These are phyloP conservation scores for Sporopachydermia cereana DNA, from an alignment of 1,139 yeast species.

Conservation along the genomic window DNA sequence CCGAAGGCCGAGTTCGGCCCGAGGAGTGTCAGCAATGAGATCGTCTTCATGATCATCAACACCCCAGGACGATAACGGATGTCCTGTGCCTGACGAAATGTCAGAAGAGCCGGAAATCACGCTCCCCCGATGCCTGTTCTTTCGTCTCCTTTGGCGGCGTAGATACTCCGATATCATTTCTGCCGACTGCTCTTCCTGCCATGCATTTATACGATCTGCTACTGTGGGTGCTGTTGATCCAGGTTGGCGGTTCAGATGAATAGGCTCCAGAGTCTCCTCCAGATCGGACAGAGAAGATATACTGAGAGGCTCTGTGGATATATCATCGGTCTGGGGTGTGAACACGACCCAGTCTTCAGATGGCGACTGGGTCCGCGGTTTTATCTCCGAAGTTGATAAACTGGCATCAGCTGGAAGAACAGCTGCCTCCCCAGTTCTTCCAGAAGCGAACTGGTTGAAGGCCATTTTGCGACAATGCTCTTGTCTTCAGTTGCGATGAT, in stretches of 20 bases:
- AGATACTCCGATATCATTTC: constrained; percentile 14
- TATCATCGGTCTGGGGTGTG: constrained; percentile 13
- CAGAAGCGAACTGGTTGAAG: constrained; percentile 2
- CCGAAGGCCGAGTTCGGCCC: too few relatives aligned
- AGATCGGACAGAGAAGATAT: constrained; percentile 6
- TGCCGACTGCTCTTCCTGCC: constrained; percentile 19
- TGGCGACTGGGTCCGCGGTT: not conserved
- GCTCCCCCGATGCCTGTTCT: constrained; percentile 9
- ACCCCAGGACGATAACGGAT: constrained; percentile 19
- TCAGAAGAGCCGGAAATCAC: constrained; percentile 6
- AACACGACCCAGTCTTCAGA: constrained; percentile 17
- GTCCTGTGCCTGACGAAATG: constrained; percentile 8
- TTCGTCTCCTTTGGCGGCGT: not conserved
- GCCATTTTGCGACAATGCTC: too few relatives aligned
- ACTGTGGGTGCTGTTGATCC: constrained; percentile 9
- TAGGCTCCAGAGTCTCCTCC: not conserved
- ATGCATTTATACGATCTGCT: constrained; percentile 17
- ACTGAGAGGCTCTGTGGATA: constrained; percentile 12
- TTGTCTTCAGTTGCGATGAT: constrained; percentile 17
- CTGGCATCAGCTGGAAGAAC: not conserved
- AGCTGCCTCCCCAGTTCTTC: not conserved
- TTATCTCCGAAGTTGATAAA: not conserved
- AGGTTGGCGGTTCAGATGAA: constrained; percentile 6
- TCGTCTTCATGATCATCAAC: constrained; percentile 16
- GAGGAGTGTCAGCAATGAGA: constrained; percentile 5